These are phyloP conservation scores for Botrytis pseudocinerea DNA, from an alignment of 2,329 filamentous ascomycete genomes.

Conservation along the genomic window DNA sequence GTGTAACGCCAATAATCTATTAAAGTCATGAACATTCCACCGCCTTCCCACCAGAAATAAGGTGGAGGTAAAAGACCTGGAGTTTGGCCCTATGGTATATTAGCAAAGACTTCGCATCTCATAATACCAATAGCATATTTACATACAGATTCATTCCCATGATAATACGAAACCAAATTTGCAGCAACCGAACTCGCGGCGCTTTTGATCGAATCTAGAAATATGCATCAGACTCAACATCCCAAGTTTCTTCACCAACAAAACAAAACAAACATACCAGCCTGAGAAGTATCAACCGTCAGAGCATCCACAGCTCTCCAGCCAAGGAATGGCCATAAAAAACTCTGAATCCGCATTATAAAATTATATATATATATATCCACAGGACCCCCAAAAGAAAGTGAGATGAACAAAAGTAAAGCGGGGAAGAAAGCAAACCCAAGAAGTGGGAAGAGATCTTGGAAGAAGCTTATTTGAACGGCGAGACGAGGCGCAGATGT, in stretches of 20 bases:
- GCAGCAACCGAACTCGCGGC: conserved; percentile 45
- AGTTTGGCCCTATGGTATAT: conserved; percentile 50
- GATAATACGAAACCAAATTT: conserved; percentile 53
- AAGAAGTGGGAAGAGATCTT: conserved; percentile 18
- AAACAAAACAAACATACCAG: conserved; percentile 29
- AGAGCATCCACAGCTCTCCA: conserved; percentile 28
- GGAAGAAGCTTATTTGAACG: conserved; percentile 7
- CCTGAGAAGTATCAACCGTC: conserved; percentile 34
- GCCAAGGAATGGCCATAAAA: conserved; percentile 32
- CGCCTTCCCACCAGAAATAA: conserved; percentile 65
- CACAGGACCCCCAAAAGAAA: not conserved
- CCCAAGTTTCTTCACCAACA: not conserved
- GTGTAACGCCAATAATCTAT: conserved; percentile 87
- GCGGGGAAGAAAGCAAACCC: not conserved
- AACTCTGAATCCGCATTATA: conserved; percentile 33
- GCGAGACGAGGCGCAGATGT: not conserved
- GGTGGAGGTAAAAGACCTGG: conserved; percentile 50
- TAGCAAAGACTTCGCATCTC: conserved; percentile 45
- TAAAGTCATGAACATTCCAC: conserved; percentile 69
- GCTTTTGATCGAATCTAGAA: conserved; percentile 40
- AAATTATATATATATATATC: conserved; percentile 17
- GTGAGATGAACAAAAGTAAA: conserved; percentile 10
- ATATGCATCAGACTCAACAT: conserved; percentile 2
- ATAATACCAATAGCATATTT: conserved; percentile 23
- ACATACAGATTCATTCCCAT: conserved; percentile 50